Evolutionary conservation across 768 basidiomycete genomes (phyloP).

Genomic region (Tremella fuciformis): DNA sequence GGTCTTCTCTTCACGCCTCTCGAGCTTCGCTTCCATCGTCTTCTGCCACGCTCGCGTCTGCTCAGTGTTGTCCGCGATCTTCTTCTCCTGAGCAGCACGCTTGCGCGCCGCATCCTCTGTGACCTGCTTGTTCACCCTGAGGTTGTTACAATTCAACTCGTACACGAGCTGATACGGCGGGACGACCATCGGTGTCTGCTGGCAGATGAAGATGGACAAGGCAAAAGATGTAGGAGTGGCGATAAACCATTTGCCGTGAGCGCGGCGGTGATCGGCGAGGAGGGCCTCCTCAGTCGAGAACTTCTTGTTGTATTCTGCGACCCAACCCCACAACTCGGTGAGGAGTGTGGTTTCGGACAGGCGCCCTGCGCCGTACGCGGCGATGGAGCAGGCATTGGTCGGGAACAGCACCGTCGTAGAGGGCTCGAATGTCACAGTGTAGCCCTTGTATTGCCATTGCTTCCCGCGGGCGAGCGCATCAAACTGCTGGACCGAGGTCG

Average conservation of each 20-base stretch:
- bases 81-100: too few relatives aligned
- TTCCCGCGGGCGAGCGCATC: not conserved
- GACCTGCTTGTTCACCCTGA: too few relatives aligned
- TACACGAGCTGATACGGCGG: not conserved
- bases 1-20: too few relatives aligned
- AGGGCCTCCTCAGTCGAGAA: not conserved
- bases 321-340: not conserved
- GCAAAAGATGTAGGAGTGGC: not conserved
- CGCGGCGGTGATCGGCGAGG: not conserved
- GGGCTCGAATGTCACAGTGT: not conserved
- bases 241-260: not conserved
- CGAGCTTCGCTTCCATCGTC: too few relatives aligned
- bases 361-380: not conserved
- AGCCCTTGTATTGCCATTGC: not conserved
- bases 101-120: too few relatives aligned
- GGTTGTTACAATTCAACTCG: not conserved
- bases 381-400: not conserved
- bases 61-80: too few relatives aligned
- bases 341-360: not conserved
- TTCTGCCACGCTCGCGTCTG: too few relatives aligned
- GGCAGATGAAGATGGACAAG: constrained; percentile 3
- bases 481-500: not conserved
- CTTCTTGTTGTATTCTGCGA: not conserved
- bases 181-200: not conserved
- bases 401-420: too few relatives aligned